Evolutionary conservation across 345 rosid genomes (phyloP), one percentile per base, ranked within the genome.

Genomic region (Capsella bursapastoris): DNA sequence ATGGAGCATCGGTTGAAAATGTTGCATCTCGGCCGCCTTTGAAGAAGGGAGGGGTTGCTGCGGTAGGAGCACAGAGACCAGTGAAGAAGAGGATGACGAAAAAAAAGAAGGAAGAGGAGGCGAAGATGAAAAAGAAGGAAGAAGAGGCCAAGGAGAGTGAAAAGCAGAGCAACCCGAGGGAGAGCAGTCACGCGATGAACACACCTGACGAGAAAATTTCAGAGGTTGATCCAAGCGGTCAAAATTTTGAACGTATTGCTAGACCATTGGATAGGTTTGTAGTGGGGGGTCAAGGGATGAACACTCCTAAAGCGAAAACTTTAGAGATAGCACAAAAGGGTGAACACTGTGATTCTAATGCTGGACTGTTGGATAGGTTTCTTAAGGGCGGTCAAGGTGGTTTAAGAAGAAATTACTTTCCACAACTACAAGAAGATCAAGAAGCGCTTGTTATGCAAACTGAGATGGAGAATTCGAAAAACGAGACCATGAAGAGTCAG

Each of bases 351-450:
- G 56, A 64, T 31, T 64, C 43, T 25, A 40, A 57, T 57, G 47
- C 43, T 64, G 56, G 55, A 40, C 10, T 55, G 10, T 70, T 64
- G 47, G 60, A 47, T 43, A 56, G 7, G 55, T 64, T 56, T 29
- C n/a, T 47, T 7, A 52, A 53, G 31, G n/a, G 58, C 8, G 56
- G 55, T 40, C 60, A 57, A 52, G 60, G 8, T n/a, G 28, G 44
- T 52, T 69, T 61, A 10, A 43, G 64, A 4, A 27, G 63, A 69
- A 69, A 61, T 70, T 69, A 76, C 57, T 53, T 25, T 27, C 62
- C 43, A 22, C 74, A 51, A 38, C 60, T 35, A 58, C 56, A 64
- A 22, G 35, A 31, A 64, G 62, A 13, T 41, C 40, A 64, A 37
- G 40, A 57, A 70, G 66, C 14, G 3, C 12, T 63, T 45, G 59